Base-by-base conservation (phyloP, 2,329 filamentous ascomycete species). In the Diaporthe australafricana region DNA sequence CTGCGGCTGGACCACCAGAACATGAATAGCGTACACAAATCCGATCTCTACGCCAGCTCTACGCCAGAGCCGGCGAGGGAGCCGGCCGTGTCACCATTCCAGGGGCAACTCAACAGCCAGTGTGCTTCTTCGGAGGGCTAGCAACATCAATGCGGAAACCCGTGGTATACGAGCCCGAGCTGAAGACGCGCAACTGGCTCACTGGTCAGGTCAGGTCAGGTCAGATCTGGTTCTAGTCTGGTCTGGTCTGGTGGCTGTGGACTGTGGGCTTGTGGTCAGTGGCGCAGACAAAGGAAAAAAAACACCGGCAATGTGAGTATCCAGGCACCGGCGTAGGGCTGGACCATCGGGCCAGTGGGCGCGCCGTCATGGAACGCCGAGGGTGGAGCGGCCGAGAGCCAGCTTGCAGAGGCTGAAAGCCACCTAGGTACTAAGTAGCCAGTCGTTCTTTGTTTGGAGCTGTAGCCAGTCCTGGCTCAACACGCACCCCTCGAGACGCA, bases 111-210 rank as follows among this genome's bases (percentile, higher is more conserved):
- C 32, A 8, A 17, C 12, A 20, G 35, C 30, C 45, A 27, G 20
- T 16, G 30, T n/a, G 25, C n/a, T 25, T 8, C 45, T 25, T 27
- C 7, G 30, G 14, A 48, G 12, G 8, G 14, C 12, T 25, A 27
- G 42, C 5, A 40, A 11, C 17, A 11, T 47, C 57, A 63, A 35
- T 17, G 57, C 57, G 27, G 20, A 17, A 27, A 35, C 25, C 42
- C 12, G 22, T 3, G 25, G n/a, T 45, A 63, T 63, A 63, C 60
- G 42, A 63, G 60, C 60, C 60, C 30, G 60, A 63, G 60, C 60
- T 48, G 60, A 48, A 63, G n/a, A n/a, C 20, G 32, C 32, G 45
- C 45, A 38, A 50, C 60, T 50, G 12, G 60, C 50, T 9, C n/a
- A 65, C n/a, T n/a, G 16, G 14, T 35, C 32, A 35, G 32, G 32